Conservation (phyloP, 805 yeast species). For the Komagataella pseudopastoris region DNA sequence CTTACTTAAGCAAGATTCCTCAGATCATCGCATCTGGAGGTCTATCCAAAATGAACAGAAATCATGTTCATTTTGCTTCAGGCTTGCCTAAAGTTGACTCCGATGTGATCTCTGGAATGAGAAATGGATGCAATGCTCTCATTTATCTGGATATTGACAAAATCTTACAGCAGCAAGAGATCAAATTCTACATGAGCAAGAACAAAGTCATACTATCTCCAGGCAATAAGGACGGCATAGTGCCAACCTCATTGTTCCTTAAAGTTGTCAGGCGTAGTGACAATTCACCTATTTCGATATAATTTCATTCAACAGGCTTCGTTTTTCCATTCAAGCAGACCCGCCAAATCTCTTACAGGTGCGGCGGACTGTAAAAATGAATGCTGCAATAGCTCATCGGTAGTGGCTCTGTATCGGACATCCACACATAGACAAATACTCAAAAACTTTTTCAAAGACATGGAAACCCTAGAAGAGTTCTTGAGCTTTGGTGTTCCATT, state of each 20-base stretch:
- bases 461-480: constrained; percentile 31
- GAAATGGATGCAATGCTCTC: constrained; percentile 40
- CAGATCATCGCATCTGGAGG: constrained; percentile 40
- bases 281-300: not conserved
- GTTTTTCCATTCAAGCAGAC: constrained; percentile 26
- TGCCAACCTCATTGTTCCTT: constrained; percentile 14
- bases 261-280: not conserved
- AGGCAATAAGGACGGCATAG: constrained; percentile 43
- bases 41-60: constrained; percentile 55
- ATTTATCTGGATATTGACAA: constrained; percentile 48
- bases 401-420: constrained; percentile 79
- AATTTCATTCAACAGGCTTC: not conserved
- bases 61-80: constrained; percentile 78
- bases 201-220: constrained; percentile 66
- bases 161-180: constrained; percentile 25
- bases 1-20: constrained; percentile 34
- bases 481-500: constrained; percentile 73
- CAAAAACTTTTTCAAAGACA: constrained; percentile 72
- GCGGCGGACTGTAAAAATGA: constrained; percentile 56
- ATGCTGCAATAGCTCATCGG: constrained; percentile 77
- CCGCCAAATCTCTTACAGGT: constrained; percentile 40
- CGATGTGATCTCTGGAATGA: constrained; percentile 58
- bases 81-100: constrained; percentile 26
- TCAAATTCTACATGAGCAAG: constrained; percentile 44
- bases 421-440: constrained; percentile 91